Base-by-base conservation (phyloP, 106 monocot species). In the Apostasia ramifera region DNA sequence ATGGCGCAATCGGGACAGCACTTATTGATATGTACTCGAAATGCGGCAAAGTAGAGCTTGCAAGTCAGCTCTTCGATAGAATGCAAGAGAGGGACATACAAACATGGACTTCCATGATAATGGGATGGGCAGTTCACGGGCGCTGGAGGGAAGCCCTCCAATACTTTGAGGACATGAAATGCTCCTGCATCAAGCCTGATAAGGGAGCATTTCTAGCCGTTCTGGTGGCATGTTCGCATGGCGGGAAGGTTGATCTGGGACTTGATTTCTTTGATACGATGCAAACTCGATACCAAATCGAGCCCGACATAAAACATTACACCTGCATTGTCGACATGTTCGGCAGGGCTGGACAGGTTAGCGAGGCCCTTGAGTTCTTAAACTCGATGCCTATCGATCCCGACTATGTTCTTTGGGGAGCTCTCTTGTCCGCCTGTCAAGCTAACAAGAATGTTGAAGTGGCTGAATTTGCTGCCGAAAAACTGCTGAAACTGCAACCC, bases 381-480 rank as follows among this genome's bases (percentile, higher is more conserved):
- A 61, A 82, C 61, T 55, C 66, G 4, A 82, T 78, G 74, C 78
- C 71, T 1, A 50, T 82, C 12, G 82, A 82, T 8, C 78, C 82
- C 0, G 78, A 82, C 55, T 82, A 61, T 67, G 70, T 82, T 64
- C 4, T 86, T 26, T 86, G 86, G 86, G 81, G 86, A 63, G 79
- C 82, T 8, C 71, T 86, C 6, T 79, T 86, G 14, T 61, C 65
- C 50, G 82, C 82, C 1, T 82, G 82, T 55, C 73, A 66, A 12
- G 79, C 68, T 13, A 73, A 86, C 49, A 76, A 77, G 42, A 69
- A 80, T 44, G 55, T 80, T 2, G 49, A 71, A 39, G 49, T 82
- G 3, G 79, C 82, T 0, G 86, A 82, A 61, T 45, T 70, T 6
- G 82, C 82, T 10, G 67, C 78, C 9, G 59, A 76, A 54, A 82